Conservation (phyloP, 1,139 yeast genomes). For the Lodderomyces oxycetoniae region DNA sequence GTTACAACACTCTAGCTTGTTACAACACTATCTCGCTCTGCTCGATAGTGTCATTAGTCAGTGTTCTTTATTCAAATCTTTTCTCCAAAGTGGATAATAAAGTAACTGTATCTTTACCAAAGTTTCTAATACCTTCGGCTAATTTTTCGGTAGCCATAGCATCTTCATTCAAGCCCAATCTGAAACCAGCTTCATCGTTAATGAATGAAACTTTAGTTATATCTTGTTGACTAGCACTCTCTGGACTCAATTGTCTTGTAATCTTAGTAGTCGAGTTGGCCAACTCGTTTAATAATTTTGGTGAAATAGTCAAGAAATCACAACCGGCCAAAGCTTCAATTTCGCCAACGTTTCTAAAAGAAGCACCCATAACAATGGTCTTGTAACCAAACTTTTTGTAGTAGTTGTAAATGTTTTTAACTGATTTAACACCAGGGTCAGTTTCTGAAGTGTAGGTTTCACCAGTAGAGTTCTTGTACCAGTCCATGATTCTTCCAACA, state of each 20-base stretch:
- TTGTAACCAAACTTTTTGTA: conserved; percentile 95
- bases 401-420: conserved; percentile 86
- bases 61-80: conserved; percentile 45
- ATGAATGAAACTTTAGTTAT: conserved; percentile 73
- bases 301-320: conserved; percentile 94
- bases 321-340: conserved; percentile 96
- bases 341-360: conserved; percentile 97
- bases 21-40: too few relatives aligned
- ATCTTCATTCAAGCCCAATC: conserved; percentile 89
- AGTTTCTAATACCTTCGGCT: conserved; percentile 95
- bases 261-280: conserved; percentile 71
- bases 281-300: conserved; percentile 86
- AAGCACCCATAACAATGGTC: conserved; percentile 99
- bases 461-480: conserved; percentile 96
- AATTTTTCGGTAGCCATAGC: conserved; percentile 99
- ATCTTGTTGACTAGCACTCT: conserved; percentile 47
- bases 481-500: conserved; percentile 98
- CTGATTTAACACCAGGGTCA: conserved; percentile 97
- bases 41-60: too few relatives aligned
- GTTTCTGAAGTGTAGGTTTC: conserved; percentile 72
- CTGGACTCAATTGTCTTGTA: conserved; percentile 73
- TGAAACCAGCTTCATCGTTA: conserved; percentile 84
- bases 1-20: too few relatives aligned
- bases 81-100: conserved; percentile 74
- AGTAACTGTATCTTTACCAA: conserved; percentile 90